Evolutionary conservation across 2,329 filamentous ascomycete species (phyloP).

Genomic region (Didymosphaeria variabile): DNA sequence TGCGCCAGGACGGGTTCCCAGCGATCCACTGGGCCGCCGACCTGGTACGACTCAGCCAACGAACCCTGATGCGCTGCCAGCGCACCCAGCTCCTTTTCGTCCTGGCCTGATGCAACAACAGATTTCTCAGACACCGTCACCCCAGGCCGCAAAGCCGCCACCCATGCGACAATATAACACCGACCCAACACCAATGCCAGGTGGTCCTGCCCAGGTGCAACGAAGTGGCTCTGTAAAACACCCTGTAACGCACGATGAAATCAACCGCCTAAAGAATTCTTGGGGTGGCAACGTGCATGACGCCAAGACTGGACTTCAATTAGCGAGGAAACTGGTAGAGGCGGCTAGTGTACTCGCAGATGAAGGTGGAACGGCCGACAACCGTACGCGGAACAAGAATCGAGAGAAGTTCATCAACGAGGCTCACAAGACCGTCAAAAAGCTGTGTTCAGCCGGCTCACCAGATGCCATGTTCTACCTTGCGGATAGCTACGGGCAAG

Average conservation of each 20-base stretch:
- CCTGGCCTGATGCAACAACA: conserved; percentile 58
- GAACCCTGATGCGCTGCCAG: conserved; percentile 64
- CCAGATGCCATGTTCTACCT: conserved; percentile 92
- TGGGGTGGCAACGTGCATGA: conserved; percentile 78
- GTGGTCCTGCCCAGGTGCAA: conserved; percentile 23
- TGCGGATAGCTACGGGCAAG: conserved; percentile 87
- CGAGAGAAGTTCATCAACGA: conserved; percentile 87
- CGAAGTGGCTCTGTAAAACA: conserved; percentile 39
- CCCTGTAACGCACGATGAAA: conserved; percentile 79
- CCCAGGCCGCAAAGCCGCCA: conserved; percentile 53
- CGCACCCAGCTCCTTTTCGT: conserved; percentile 65
- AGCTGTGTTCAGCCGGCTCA: conserved; percentile 76
- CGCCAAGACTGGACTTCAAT: conserved; percentile 72
- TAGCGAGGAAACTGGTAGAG: conserved; percentile 87
- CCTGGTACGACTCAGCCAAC: conserved; percentile 54
- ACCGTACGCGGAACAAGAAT: conserved; percentile 67
- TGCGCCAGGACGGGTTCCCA: conserved; percentile 35
- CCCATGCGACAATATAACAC: conserved; percentile 63
- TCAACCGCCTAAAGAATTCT: conserved; percentile 75
- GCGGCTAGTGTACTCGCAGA: conserved; percentile 82
- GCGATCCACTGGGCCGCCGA: conserved; percentile 40
- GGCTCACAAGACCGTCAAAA: conserved; percentile 91
- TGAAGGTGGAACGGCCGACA: conserved; percentile 75
- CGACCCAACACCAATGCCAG: conserved; percentile 47
- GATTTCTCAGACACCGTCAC: conserved; percentile 35